Evolutionary conservation across 1,284 basidiomycete genomes (phyloP), one percentile per base, ranked within the genome.

Genomic region (Neonothopanus nambi): DNA sequence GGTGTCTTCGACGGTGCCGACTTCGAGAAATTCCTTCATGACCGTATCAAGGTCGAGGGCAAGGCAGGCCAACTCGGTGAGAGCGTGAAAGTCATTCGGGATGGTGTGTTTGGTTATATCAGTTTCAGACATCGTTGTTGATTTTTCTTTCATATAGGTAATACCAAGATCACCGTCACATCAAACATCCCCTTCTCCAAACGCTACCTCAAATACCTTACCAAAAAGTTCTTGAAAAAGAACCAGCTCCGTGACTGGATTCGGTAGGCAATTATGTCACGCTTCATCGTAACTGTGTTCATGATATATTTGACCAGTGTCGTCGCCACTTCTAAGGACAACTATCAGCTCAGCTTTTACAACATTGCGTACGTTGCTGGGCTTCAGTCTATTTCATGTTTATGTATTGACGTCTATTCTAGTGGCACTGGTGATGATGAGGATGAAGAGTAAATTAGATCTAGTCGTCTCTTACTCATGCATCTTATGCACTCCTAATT

Each of bases 141-240:
- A 44, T 39, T 28, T 57, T 47, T 21, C n/a, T 48, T 17, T 12
- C 21, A 18, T 42, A 42, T 51, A 87, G 80, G 81, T 66, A 86
- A 84, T 71, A 85, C 77, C 68, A 92, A 86, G 75, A 79, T 95
- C 67, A 89, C 85, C 56, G 82, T 95, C 59, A 85, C 86, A 46
- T 88, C 91, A 52, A 86, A 78, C 68, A 85, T 95, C 67, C 84
- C 90, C 50, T 89, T 95, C 75, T 95, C 93, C 54, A 96, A 96
- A 77, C 82, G 93, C 57, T 95, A 94, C 72, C 82, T 93, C 65
- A 93, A 95, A 75, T 96, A 95, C 76, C 81, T 95, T 60, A 95
- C 93, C 55, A 95, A 95, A 81, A 95, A 95, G 80, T 95, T 92
- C 81, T 81, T 96, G 74, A 95, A 95, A 79, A 93, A 93, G 80